phyloP scores from a whole-genome alignment of 495 filamentous ascomycete genomes.

The Tuber calosporum region DNA sequence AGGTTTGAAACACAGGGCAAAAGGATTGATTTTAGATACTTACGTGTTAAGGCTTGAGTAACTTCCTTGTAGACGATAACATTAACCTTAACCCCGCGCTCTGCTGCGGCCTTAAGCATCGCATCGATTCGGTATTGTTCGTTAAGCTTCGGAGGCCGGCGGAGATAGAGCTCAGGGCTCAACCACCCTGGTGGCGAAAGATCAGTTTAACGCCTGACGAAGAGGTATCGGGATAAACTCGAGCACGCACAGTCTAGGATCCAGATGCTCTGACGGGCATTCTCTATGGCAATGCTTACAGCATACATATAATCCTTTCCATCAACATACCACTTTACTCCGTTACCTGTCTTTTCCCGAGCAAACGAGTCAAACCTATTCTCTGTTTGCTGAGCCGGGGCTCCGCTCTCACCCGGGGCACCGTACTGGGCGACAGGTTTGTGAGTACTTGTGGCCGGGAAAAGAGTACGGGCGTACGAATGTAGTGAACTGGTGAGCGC shows the following conservation, averaged over 20 bases:
- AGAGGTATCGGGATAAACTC: neutral
- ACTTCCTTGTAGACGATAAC: slow-evolving; percentile 97
- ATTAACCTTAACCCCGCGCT: slow-evolving; percentile 79
- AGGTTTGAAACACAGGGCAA: slow-evolving; percentile 14
- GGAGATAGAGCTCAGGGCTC: slow-evolving; percentile 80
- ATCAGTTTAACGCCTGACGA: slow-evolving; percentile 11
- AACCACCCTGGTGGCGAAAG: slow-evolving; percentile 60
- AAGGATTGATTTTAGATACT: slow-evolving; percentile 43
- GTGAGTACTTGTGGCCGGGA: slow-evolving; percentile 34
- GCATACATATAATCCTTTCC: slow-evolving; percentile 89
- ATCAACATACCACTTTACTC: slow-evolving; percentile 88
- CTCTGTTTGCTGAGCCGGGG: slow-evolving; percentile 42
- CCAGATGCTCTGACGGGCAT: slow-evolving; percentile 76
- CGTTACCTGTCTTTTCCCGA: slow-evolving; percentile 56
- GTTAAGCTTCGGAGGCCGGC: slow-evolving; percentile 73
- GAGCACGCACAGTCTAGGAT: slow-evolving; percentile 68
- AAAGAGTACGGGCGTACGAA: slow-evolving; percentile 35
- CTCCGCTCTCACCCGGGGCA: slow-evolving; percentile 20
- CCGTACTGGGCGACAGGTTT: slow-evolving; percentile 10
- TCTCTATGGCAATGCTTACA: slow-evolving; percentile 75
- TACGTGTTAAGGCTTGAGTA: slow-evolving; percentile 75
- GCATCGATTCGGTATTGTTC: slow-evolving; percentile 81
- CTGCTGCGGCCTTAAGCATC: slow-evolving; percentile 79
- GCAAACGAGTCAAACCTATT: slow-evolving; percentile 80
- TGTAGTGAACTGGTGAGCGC: slow-evolving; percentile 36